Base-by-base conservation (phyloP, 768 basidiomycete species). In the Trametes meyenii region DNA sequence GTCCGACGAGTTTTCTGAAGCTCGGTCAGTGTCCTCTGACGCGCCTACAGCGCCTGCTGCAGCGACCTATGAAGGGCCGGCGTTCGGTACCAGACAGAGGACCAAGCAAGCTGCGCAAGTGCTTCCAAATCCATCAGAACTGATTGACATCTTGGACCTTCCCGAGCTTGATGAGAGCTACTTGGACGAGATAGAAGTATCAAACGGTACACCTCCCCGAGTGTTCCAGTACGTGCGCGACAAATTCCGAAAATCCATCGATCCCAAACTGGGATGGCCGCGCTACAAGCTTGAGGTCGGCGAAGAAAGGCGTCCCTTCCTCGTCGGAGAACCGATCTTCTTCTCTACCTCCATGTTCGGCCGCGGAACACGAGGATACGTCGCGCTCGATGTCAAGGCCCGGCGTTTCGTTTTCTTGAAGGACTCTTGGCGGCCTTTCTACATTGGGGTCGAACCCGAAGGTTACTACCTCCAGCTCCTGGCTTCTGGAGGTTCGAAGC, bases 401-500 rank as follows among this genome's bases (percentile, higher is more conserved):
- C 24, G 48, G 11, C 38, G 48, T 8, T 55, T 66, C 14, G 61
- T 57, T 19, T 66, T 60, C 40, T 19, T 66, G 26, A 66, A 63
- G 55, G 65, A 66, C 54, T 52, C 50, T 11, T 66, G 65, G 65
- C 43, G 61, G 6, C 40, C 40, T 2, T 55, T 14, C 38, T 56
- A 54, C 42, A 23, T 40, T 39, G 42, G n/a, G 17, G 26, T 13
- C 19, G 12, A n/a, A 7, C 36, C 38, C 12, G 65, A 66, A 26
- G 55, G 62, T 5, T 38, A 56, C 26, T 57, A 61, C 5, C 50
- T 59, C 42, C 3, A 16, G 21, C 8, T 23, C 4, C 46, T 66
- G 21, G 36, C 46, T 23, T 6, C 40, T 19, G 17, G 35, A 40
- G 2, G n/a, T 23, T n/a, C 26, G 21, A 40, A 16, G 29, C 8